A percentile compares a stretch with the other conserved stretches of the same genome.
Evolutionary conservation across 331 rosid genomes (phyloP).

Genomic region (Rhamnella rubrinervis): DNA sequence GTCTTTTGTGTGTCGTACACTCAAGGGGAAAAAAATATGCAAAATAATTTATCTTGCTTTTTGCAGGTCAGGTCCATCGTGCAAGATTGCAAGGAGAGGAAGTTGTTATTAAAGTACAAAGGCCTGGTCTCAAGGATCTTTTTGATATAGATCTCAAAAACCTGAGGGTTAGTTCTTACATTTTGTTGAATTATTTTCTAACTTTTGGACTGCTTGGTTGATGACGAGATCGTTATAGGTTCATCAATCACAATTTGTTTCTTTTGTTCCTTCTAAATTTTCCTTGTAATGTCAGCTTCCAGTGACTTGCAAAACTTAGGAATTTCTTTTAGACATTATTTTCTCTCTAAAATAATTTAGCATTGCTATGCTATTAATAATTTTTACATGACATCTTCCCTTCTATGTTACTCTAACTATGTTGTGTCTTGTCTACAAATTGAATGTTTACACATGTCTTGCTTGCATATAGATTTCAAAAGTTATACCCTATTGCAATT

Average conservation of each 20-base stretch:
- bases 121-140: constrained; percentile 97
- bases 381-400: neutral
- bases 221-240: neutral
- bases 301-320: neutral
- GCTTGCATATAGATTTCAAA: neutral
- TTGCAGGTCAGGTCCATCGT: constrained; percentile 91
- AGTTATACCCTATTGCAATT: neutral
- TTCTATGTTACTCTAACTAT: neutral
- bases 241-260: neutral
- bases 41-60: constrained; percentile 11
- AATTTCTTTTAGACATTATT: neutral
- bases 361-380: neutral
- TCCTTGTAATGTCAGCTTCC: neutral
- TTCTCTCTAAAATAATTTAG: neutral
- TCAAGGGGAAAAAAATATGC: neutral
- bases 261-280: neutral
- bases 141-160: constrained; percentile 96
- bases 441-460: neutral
- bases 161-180: constrained; percentile 77
- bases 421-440: neutral
- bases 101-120: constrained; percentile 92
- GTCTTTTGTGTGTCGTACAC: neutral
- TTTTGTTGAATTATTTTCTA: constrained; percentile 7
- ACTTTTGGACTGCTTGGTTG: neutral
- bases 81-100: constrained; percentile 82